Conservation (phyloP, 169 alveolate genomes). For the Eimeria tenella region DNA sequence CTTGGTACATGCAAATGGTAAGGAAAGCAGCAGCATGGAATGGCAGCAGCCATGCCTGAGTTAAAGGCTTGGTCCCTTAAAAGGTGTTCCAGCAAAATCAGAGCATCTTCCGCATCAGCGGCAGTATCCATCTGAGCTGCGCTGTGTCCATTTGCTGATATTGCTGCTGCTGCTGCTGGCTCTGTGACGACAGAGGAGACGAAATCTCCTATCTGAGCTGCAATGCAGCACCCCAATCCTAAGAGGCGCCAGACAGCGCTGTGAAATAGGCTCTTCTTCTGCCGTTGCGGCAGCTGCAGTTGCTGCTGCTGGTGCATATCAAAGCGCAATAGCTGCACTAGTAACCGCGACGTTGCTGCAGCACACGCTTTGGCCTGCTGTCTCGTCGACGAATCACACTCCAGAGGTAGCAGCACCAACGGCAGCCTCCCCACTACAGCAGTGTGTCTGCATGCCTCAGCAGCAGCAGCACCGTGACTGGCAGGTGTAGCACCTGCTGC, state of each 20-base stretch:
- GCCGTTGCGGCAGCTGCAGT: background rate
- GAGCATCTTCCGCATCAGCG: background rate
- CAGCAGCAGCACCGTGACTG: background rate
- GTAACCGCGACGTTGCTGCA: background rate
- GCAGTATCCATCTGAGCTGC: background rate
- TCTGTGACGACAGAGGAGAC: slow-evolving; percentile 19
- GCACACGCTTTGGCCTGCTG: slow-evolving; percentile 30
- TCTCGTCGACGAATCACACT: background rate
- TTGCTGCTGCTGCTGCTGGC: slow-evolving; percentile 35
- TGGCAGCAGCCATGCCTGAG: background rate
- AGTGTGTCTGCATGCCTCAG: background rate
- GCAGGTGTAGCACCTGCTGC: background rate
- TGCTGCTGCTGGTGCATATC: slow-evolving; percentile 10
- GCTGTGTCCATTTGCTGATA: background rate
- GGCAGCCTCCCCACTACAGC: slow-evolving; percentile 14
- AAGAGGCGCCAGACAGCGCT: slow-evolving; percentile 21
- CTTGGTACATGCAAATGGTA: background rate
- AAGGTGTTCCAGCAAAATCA: background rate
- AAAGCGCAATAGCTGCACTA: slow-evolving; percentile 12
- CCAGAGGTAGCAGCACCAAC: slow-evolving; percentile 2
- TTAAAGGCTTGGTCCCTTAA: background rate
- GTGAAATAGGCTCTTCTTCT: background rate
- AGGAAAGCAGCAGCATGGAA: background rate
- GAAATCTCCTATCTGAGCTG: slow-evolving; percentile 3
- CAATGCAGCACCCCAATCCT: slow-evolving; percentile 13